These are phyloP conservation scores for Oxyria digyna DNA, from an alignment of 148 eudicot species.

Conservation along the genomic window DNA sequence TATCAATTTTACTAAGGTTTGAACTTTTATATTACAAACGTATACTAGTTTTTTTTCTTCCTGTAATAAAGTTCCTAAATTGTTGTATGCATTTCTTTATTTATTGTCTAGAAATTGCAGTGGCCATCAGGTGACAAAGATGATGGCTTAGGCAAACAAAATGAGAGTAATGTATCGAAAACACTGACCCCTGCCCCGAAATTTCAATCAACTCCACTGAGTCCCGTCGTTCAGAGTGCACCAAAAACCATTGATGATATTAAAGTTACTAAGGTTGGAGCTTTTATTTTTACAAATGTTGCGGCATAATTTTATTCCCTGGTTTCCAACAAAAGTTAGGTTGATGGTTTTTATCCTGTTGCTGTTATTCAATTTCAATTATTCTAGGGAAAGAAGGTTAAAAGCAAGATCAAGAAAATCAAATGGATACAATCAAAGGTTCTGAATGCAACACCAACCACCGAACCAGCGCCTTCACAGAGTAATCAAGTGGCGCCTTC, in stretches of 20 bases:
- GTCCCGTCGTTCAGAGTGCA: not conserved
- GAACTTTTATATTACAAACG: too few species aligned
- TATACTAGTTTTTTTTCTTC: not conserved
- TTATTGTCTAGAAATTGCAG: not conserved
- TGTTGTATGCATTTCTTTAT: too few species aligned
- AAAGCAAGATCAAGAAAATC: not conserved
- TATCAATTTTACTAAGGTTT: too few species aligned
- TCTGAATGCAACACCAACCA: not conserved
- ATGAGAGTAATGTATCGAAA: not conserved
- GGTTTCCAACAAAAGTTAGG: not conserved
- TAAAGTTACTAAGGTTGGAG: not conserved
- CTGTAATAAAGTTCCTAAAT: not conserved
- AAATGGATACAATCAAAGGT: not conserved
- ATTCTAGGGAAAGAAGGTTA: not conserved
- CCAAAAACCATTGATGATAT: not conserved
- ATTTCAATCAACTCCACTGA: not conserved
- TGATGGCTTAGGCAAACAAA: not conserved
- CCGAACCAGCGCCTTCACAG: not conserved
- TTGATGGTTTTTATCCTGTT: not conserved
- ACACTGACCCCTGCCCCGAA: not conserved
- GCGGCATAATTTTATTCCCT: not conserved
- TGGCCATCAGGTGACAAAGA: not conserved
- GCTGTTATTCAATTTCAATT: not conserved
- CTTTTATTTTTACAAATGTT: not conserved
- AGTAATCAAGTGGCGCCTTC: not conserved